Base-by-base conservation (phyloP, 176 grass and related monocot species). In the Musa itinerans region DNA sequence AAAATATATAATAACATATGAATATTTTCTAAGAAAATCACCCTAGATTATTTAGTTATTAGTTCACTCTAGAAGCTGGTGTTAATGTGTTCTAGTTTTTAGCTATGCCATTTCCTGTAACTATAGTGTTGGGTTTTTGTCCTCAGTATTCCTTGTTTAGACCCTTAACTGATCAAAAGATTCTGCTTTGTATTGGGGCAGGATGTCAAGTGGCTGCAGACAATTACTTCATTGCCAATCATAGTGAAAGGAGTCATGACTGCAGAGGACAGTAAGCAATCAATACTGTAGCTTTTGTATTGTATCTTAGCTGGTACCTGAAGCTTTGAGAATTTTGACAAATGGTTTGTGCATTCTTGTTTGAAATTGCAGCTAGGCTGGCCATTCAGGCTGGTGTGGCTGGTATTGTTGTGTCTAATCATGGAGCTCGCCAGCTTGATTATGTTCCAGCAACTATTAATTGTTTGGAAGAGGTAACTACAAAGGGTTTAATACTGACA, bases 381-480 rank as follows among this genome's bases (percentile, higher is more conserved):
- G 86, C 95, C 50, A 68, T 99, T 19, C 86, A 94, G 27, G 83
- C 71, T 49, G 91, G 91, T 1, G 86, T 81, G 17, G 82, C 88
- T 8, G 95, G 90, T 55, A 94, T 99, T 71, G 85, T 99, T 7
- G 95, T 99, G 64, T 99, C 95, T 49, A 99, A 99, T 17, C 95
- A 99, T 11, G 95, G 95, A 9, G 95, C 90, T 1, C 90, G 95
- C 61, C 95, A 99, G 78, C 84, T 99, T 11, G 90, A 99, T 66
- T 99, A 94, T 52, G 83, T 88, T n/a, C 90, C 95, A 19, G 95
- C 88, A 66, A 94, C 95, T 0, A 99, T 99, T 80, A 94, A 52
- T 79, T 99, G 95, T 74, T 85, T 94, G 21, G 95, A 99, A 86
- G 95, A 99, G 88, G 94, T 96, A 84, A 11, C 11, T 25, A 62